phyloP scores from a whole-genome alignment of 495 filamentous ascomycete genomes.

The Neurospora sp. region DNA sequence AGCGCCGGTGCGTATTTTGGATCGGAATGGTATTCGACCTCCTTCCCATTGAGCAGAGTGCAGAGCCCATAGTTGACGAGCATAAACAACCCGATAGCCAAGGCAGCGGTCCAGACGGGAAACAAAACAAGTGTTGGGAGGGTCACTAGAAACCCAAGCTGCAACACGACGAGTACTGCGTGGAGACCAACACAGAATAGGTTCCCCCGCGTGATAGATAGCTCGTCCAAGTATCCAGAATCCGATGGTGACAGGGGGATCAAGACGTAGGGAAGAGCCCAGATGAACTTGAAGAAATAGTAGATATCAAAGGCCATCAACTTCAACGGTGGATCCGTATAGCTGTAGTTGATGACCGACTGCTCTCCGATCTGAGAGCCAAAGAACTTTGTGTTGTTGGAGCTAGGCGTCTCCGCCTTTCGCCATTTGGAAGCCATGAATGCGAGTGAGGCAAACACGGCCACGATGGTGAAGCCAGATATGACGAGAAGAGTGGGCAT shows the following conservation, averaged over 20 bases:
- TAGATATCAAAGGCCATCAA: conserved; percentile 45
- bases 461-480: conserved; percentile 4
- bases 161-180: conserved; percentile 38
- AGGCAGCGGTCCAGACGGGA: conserved; percentile 38
- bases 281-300: conserved; percentile 40
- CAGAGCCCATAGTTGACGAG: conserved; percentile 41
- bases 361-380: conserved; percentile 42
- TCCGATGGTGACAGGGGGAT: conserved; percentile 39
- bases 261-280: conserved; percentile 43
- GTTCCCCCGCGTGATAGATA: conserved; percentile 43
- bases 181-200: conserved; percentile 41
- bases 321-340: conserved; percentile 49
- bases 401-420: background rate
- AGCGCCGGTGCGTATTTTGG: conserved; percentile 31
- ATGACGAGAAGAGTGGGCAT: background rate
- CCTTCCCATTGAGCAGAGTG: conserved; percentile 38
- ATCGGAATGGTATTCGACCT: conserved; percentile 30
- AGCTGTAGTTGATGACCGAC: conserved; percentile 39
- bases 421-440: conserved; percentile 6
- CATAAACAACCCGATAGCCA: conserved; percentile 26
- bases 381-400: conserved; percentile 27
- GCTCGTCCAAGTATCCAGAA: conserved; percentile 46
- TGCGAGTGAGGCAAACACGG: conserved; percentile 3
- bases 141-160: conserved; percentile 37
- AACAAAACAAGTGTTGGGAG: conserved; percentile 40